Evolutionary conservation across 2,329 filamentous ascomycete genomes (phyloP), one percentile per base, ranked within the genome.

Genomic region (Aspergillus thermomutatus): DNA sequence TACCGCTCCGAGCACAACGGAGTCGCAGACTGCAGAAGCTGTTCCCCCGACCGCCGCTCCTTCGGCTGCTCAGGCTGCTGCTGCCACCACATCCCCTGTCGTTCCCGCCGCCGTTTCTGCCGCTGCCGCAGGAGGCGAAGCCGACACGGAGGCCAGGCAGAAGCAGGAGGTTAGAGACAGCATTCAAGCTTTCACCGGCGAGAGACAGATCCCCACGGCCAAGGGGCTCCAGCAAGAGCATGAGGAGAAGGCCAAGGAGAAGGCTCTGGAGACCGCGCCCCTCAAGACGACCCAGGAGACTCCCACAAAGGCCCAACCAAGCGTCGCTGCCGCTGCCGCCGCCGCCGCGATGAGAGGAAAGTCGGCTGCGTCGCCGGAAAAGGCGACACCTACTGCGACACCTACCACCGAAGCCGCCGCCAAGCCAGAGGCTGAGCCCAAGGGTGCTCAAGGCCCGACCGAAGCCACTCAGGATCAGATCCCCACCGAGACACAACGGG

Each of bases 31-130:
- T 5, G 26, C 52, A n/a, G 56, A 56, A 49, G 49, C 46, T 19
- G 17, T 49, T 50, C 51, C 54, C 25, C 34, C 58, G 11, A 48
- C 64, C 34, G 58, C 53, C 7, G 56, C 58, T 47, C 54, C 52
- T 21, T 55, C 57, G 9, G 50, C 54, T 40, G 55, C 61, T 17
- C 34, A 64, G 56, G 55, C 63, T 11, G 61, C 64, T 57, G 62
- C 54, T 27, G 62, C 62, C 9, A 61, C 65, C 23, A 61, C 64
- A 23, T 61, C 64, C 26, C 60, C 64, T 28, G 62, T 62, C n/a
- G 65, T 60, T 19, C 52, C 56, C 47, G 59, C 62, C 2, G 49
- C 59, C 50, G 46, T 34, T 34, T 11, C 40, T 43, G 8, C 40
- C 40, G 41, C 21, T 10, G 41, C n/a, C 1, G 31, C 31, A 37